Conservation (phyloP, 140 eudicot genomes). For the Stevia rebaudiana region DNA sequence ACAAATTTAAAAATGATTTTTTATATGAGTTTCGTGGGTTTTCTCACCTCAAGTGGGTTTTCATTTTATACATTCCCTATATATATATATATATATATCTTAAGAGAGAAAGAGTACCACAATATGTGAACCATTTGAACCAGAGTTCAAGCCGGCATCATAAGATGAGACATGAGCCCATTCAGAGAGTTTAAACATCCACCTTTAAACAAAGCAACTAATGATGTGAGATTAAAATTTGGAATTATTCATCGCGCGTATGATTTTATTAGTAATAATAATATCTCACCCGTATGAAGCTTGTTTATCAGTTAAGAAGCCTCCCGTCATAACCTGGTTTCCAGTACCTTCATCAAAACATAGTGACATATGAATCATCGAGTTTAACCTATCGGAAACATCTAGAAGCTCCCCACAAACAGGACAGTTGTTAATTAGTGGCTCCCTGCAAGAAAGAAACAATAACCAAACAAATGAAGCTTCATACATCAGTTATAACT, state of each 20-base stretch:
- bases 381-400: slow-evolving; percentile 57
- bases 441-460: slow-evolving; percentile 55
- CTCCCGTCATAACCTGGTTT: slow-evolving; percentile 89
- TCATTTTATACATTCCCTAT: no score
- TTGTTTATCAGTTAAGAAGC: slow-evolving; percentile 93
- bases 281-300: slow-evolving; percentile 79
- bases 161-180: slow-evolving; percentile 94
- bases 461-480: neutral
- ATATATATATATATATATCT: no score
- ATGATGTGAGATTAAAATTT: slow-evolving; percentile 13
- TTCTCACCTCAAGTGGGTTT: no score
- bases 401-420: slow-evolving; percentile 86
- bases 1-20: no score
- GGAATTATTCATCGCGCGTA: neutral
- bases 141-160: slow-evolving; percentile 78
- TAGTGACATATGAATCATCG: slow-evolving; percentile 79
- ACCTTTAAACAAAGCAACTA: slow-evolving; percentile 36
- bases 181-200: slow-evolving; percentile 98
- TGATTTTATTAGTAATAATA: slow-evolving; percentile 2
- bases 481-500: neutral
- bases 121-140: slow-evolving; percentile 79
- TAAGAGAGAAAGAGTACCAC: slow-evolving; percentile 49
- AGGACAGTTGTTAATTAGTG: slow-evolving; percentile 78
- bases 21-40: no score
- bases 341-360: slow-evolving; percentile 99